phyloP scores from a whole-genome alignment of 2,329 filamentous ascomycete species.

The Botrytis medusae region DNA sequence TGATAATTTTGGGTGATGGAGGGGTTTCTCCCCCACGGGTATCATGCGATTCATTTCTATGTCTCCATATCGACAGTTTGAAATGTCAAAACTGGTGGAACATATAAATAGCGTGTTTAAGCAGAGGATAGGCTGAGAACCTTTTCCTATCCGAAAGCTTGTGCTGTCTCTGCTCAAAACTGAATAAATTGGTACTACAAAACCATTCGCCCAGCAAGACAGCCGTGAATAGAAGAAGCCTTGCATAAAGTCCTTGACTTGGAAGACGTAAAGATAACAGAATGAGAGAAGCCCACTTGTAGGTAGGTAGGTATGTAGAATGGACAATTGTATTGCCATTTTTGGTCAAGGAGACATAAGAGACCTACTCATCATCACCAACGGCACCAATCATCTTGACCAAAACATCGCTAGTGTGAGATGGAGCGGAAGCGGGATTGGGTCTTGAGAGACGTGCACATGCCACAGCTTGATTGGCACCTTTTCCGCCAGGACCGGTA shows the following conservation, averaged over 20 bases:
- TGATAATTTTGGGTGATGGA: background rate
- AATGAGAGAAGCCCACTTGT: background rate
- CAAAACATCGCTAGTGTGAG: slow-evolving; percentile 37
- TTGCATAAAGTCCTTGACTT: background rate
- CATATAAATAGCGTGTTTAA: too few species aligned
- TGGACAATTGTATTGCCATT: background rate
- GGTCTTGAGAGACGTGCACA: slow-evolving; percentile 76
- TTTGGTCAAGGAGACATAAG: background rate
- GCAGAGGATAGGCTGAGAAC: background rate
- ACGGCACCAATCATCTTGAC: slow-evolving; percentile 76
- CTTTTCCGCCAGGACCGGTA: slow-evolving; percentile 86
- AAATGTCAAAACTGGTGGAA: background rate
- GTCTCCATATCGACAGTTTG: background rate
- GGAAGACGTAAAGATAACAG: background rate
- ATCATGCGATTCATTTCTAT: background rate
- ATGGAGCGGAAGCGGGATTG: slow-evolving; percentile 37
- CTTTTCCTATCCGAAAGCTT: background rate
- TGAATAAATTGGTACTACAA: background rate
- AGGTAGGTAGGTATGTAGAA: background rate
- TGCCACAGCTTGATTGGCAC: slow-evolving; percentile 91
- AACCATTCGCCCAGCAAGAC: background rate
- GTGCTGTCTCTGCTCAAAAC: background rate
- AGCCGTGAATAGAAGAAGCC: too few species aligned
- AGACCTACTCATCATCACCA: slow-evolving; percentile 43
- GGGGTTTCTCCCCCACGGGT: background rate